Base-by-base conservation (phyloP, 805 yeast species). In the Lipomyces chichibuensis region DNA sequence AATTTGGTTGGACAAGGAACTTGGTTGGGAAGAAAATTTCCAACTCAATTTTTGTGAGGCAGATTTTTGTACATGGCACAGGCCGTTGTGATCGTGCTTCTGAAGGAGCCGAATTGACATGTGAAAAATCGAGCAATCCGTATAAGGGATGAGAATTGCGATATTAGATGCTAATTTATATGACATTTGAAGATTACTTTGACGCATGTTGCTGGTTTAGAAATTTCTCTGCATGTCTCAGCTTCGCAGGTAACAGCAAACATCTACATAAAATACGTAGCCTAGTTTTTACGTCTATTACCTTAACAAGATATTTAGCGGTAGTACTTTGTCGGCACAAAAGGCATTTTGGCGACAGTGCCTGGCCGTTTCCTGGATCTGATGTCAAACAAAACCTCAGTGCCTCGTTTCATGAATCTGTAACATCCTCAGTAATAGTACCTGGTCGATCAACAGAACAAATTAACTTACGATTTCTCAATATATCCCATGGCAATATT, bases 401-500 rank as follows among this genome's bases (percentile, higher is more conserved):
- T 87, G 2, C 97, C 98, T 23, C 84, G 80, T 80, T 94, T 95
- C 72, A 85, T 84, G 73, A 81, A 82, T 1, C 85, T 87, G 74
- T 37, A 90, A 87, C 69, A 90, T 84, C 20, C n/a, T 37, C 63
- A 27, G 32, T n/a, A 6, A 11, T 17, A n/a, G 13, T 17, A 9
- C 27, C 23, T n/a, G n/a, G 9, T n/a, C 7, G 20, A n/a, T 7
- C 23, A n/a, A 17, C 13, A 25, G 6, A 39, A 57, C 25, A n/a
- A 25, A 49, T 14, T 13, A n/a, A 5, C 58, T 9, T 27, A 56
- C 59, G 70, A 74, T 33, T 63, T 66, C 27, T 32, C 29, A 33
- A 95, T 84, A 78, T 91, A 95, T 9, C 90, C 97, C 84, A 93
- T 97, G 27, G 96, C 97, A 65, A 95, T 89, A 75, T 95, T 95